Conservation (phyloP, 108 stramenopile genomes). For the Nitzschia palea region DNA sequence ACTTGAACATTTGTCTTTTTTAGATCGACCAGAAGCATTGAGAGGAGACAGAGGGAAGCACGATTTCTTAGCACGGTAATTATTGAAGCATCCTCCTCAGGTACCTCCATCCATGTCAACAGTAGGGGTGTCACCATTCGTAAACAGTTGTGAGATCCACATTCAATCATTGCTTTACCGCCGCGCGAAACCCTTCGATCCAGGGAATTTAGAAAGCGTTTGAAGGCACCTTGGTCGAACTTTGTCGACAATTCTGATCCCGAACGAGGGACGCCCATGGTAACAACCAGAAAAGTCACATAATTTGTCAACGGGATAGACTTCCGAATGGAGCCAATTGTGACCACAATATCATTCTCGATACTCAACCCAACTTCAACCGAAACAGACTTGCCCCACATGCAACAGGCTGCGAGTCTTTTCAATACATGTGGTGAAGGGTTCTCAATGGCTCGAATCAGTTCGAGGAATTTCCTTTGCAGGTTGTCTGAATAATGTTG, state of each 20-base stretch:
- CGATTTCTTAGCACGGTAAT: neutral
- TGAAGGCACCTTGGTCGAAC: neutral
- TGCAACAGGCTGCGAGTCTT: slow-evolving; percentile 17
- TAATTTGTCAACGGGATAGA: slow-evolving; percentile 59
- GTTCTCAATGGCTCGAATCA: slow-evolving; percentile 45
- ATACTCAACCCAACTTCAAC: neutral
- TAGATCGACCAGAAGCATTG: neutral
- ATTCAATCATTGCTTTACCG: slow-evolving; percentile 5
- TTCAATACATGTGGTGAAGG: slow-evolving; percentile 37
- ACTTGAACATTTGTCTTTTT: too few species aligned
- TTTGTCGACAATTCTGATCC: neutral
- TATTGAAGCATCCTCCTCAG: neutral
- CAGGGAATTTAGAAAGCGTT: neutral
- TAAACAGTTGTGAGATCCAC: slow-evolving; percentile 12
- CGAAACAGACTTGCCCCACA: neutral
- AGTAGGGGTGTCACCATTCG: slow-evolving; percentile 20
- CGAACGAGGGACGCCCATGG: slow-evolving; percentile 28
- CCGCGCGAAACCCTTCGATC: slow-evolving; percentile 8
- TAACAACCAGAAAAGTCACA: slow-evolving; percentile 53
- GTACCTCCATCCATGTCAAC: neutral
- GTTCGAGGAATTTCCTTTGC: slow-evolving; percentile 51
- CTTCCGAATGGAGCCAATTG: slow-evolving; percentile 54
- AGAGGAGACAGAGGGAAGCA: neutral
- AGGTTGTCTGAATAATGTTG: slow-evolving; percentile 48
- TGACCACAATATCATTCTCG: slow-evolving; percentile 44